Evolutionary conservation across 306 rosid genomes (phyloP).

Genomic region (Quillaja saponaria): DNA sequence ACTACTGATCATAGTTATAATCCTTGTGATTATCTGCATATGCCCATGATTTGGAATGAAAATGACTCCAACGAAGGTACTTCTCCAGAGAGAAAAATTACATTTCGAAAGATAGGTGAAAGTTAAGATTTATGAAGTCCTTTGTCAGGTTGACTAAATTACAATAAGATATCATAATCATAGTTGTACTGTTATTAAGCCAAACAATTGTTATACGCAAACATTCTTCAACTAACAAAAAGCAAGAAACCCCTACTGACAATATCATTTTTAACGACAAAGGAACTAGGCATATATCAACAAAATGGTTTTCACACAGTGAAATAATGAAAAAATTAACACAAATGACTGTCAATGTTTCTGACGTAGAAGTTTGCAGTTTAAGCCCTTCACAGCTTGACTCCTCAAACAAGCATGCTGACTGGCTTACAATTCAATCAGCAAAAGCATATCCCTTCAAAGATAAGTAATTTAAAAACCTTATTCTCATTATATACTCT

Average conservation of each 20-base stretch:
- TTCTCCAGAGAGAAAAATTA: constrained; percentile 11
- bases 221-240: constrained; percentile 19
- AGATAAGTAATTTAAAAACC: neutral
- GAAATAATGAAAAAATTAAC: no score
- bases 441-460: neutral
- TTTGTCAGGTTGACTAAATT: constrained; percentile 5
- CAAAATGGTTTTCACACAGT: no score
- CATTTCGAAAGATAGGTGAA: constrained; percentile 6
- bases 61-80: constrained; percentile 14
- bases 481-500: no score
- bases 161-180: constrained; percentile 22
- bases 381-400: constrained; percentile 9
- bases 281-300: no score
- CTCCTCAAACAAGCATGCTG: constrained; percentile 1
- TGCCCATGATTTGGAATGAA: constrained; percentile 16
- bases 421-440: neutral
- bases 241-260: constrained; percentile 19
- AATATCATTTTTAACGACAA: no score
- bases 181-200: neutral
- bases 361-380: constrained; percentile 11
- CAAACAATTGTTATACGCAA: constrained; percentile 15
- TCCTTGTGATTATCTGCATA: constrained; percentile 2
- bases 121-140: neutral
- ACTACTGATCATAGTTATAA: constrained; percentile 18
- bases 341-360: neutral